Evolutionary conservation across 1,139 yeast genomes (phyloP).

Genomic region (Suhomyces terraborum): DNA sequence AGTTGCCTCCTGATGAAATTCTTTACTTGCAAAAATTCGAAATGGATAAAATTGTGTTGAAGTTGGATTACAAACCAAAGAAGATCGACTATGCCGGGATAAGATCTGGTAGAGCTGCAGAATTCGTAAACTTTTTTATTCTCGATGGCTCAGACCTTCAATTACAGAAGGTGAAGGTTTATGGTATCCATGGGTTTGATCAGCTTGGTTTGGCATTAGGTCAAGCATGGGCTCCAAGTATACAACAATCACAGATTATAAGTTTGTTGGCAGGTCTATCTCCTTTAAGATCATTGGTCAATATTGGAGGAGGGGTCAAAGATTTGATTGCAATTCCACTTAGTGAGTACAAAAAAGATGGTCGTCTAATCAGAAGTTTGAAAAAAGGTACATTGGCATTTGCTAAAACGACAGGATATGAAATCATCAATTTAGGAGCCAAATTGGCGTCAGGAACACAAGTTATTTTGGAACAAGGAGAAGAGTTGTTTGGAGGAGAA

Average conservation of each 20-base stretch:
- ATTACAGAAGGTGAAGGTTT: conserved; percentile 60
- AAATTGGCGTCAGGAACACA: conserved; percentile 90
- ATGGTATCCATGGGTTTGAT: conserved; percentile 77
- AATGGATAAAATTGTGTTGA: conserved; percentile 61
- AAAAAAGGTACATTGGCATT: conserved; percentile 80
- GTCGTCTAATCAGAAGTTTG: conserved; percentile 66
- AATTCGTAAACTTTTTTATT: conserved; percentile 83
- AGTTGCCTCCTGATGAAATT: conserved; percentile 58
- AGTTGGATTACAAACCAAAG: conserved; percentile 90
- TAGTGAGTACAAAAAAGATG: conserved; percentile 72
- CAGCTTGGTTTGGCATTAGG: conserved; percentile 58
- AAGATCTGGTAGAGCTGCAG: conserved; percentile 82
- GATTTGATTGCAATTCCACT: conserved; percentile 75
- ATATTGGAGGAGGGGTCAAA: conserved; percentile 76
- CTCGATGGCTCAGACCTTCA: conserved; percentile 81
- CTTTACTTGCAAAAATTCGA: conserved; percentile 70
- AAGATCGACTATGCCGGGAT: conserved; percentile 81
- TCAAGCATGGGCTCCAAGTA: conserved; percentile 83
- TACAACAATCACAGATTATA: conserved; percentile 72
- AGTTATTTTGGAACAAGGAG: conserved; percentile 75
- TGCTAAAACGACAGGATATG: conserved; percentile 79
- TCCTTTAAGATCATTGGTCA: conserved; percentile 75
- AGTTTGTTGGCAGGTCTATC: conserved; percentile 79
- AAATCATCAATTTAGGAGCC: conserved; percentile 78
- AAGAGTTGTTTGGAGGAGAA: conserved; percentile 69